phyloP scores from a whole-genome alignment of 805 yeast genomes.

The Suhomyces kilbournensis region DNA sequence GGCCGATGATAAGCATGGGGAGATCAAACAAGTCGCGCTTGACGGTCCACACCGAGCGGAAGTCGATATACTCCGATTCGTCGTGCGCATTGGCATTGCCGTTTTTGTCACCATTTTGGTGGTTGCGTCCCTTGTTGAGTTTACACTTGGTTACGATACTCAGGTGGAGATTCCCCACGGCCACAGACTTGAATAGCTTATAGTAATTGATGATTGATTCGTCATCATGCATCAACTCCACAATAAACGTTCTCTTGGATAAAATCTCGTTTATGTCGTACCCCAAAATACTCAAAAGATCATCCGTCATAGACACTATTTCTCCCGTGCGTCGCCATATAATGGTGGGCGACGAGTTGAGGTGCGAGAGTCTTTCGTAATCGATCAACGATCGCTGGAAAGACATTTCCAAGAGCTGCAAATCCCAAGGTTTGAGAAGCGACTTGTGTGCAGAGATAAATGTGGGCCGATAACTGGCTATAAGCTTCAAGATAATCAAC shows the following conservation, averaged over 20 bases:
- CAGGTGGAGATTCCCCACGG: conserved; percentile 63
- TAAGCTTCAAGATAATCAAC: conserved; percentile 48
- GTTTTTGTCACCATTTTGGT: conserved; percentile 6
- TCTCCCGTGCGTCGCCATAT: conserved; percentile 88
- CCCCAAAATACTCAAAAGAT: conserved; percentile 67
- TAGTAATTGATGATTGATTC: conserved; percentile 70
- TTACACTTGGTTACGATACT: conserved; percentile 52
- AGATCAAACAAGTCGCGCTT: conserved; percentile 80
- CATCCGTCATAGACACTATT: conserved; percentile 74
- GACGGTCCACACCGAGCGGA: conserved; percentile 83
- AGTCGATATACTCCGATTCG: conserved; percentile 42
- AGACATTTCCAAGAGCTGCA: conserved; percentile 49
- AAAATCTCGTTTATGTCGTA: conserved; percentile 56
- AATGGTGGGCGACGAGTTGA: conserved; percentile 74
- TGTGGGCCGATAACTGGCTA: conserved; percentile 70
- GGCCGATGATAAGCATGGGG: conserved; percentile 82
- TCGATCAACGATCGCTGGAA: conserved; percentile 44
- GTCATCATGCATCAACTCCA: conserved; percentile 77
- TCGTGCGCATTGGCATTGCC: background rate
- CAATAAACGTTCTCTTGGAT: conserved; percentile 60
- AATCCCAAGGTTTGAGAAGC: conserved; percentile 62
- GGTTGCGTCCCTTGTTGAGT: conserved; percentile 26
- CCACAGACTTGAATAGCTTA: conserved; percentile 64
- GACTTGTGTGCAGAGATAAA: conserved; percentile 75
- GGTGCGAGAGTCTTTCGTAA: conserved; percentile 40